A percentile compares a stretch with the other conserved stretches of the same genome.
Conservation (phyloP, 345 rosid species). For the Eucalyptus pauciflora region DNA sequence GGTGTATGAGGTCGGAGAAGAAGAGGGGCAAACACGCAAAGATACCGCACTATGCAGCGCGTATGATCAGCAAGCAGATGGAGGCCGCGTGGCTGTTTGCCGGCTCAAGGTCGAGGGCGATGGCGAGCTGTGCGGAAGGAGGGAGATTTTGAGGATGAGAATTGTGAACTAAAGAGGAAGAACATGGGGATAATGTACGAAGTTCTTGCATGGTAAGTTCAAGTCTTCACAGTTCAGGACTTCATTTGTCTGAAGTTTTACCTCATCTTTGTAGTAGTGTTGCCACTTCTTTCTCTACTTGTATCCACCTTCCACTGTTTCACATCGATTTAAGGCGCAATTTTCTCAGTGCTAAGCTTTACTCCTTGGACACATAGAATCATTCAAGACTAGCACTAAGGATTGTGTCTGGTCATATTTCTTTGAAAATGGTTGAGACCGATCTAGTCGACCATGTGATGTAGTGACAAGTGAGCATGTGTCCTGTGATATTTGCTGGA, state of each 20-base stretch:
- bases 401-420: not conserved
- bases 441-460: not conserved
- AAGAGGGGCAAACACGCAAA: constrained; percentile 1
- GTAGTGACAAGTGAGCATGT: not conserved
- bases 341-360: not conserved
- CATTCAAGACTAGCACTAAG: not conserved
- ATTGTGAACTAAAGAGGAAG: not conserved
- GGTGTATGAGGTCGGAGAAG: constrained; percentile 8
- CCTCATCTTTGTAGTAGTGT: not conserved
- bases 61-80: constrained; percentile 68
- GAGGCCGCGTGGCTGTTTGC: constrained; percentile 45
- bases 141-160: not conserved
- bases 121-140: not conserved
- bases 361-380: not conserved
- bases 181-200: not conserved
- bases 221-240: not conserved
- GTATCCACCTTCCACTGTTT: not conserved
- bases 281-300: not conserved
- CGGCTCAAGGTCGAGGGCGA: not conserved
- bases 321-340: not conserved
- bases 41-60: constrained; percentile 49
- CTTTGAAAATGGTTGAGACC: not conserved
- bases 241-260: not conserved
- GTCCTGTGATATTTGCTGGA: not conserved
- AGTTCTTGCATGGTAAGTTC: not conserved